Evolutionary conservation across 768 basidiomycete genomes (phyloP), one percentile per base, ranked within the genome.

Genomic region (Auricularia cornea): DNA sequence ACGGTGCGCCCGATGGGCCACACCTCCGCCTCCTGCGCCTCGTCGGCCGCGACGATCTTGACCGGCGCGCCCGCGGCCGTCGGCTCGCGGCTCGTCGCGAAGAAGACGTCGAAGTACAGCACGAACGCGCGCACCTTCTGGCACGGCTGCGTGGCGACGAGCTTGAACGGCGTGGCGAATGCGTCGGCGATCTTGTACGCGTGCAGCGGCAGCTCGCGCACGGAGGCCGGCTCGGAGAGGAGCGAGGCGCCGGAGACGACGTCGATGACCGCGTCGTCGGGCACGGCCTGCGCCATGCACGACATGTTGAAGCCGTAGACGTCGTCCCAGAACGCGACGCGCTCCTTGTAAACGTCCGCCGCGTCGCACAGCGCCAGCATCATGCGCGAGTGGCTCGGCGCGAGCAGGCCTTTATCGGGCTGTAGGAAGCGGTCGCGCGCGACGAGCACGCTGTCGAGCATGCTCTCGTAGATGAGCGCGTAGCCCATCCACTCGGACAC

Each of bases 401-500:
- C 93, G 87, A 98, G 88, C 29, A 97, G 76, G 1, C 95, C 94
- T 3, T 75, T 72, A 14, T 38, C 75, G 0, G 87, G 83, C 59
- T 79, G 78, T 33, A 98, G 79, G 76, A 93, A 98, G 26, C 88
- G 82, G 73, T 98, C 94, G 20, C 96, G 83, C 0, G 96, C 96
- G 65, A 79, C 76, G 23, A 99, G 78, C 20, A 99, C 96, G 2
- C 94, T 96, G 73, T 98, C 96, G 35, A 98, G 83, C 96, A 99
- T 98, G 51, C 90, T 92, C 75, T 99, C 96, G 74, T 98, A 98
- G 26, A 98, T 81, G 28, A 93, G 78, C 1, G 87, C 88, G 70
- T 92, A 93, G 18, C 87, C 94, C 96, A 98, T 98, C 96, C 96
- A 98, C 74, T 99, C 96, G 3, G 93, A 95, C 60, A 98, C 79